phyloP scores from a whole-genome alignment of 306 rosid species.

The Medicago truncatula region MtrunA17r5.0-ANR NC_053042.1:29337501-29338000 shows the following conservation, averaged over 20 bases:
- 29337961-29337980: constrained; percentile 82
- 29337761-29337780: constrained; percentile 75
- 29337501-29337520: constrained; percentile 87
- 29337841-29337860: constrained; percentile 84
- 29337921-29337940: constrained; percentile 93
- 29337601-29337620: constrained; percentile 26
- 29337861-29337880: constrained; percentile 74
- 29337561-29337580: constrained; percentile 20
- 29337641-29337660: constrained; percentile 26
- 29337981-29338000: constrained; percentile 94
- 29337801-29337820: constrained; percentile 94
- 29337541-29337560: constrained; percentile 15
- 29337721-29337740: constrained; percentile 97
- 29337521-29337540: constrained; percentile 60
- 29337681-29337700: constrained; percentile 93
- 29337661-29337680: constrained; percentile 90
- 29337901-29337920: constrained; percentile 89
- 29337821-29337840: constrained; percentile 99
- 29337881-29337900: constrained; percentile 81
- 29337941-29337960: constrained; percentile 73
- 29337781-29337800: constrained; percentile 74
- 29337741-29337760: constrained; percentile 85
- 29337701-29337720: constrained; percentile 89
- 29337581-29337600: constrained; percentile 3
- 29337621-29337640: background rate